Evolutionary conservation across 2,329 filamentous ascomycete genomes (phyloP).

Genomic region (Aspergillus sp.): DNA sequence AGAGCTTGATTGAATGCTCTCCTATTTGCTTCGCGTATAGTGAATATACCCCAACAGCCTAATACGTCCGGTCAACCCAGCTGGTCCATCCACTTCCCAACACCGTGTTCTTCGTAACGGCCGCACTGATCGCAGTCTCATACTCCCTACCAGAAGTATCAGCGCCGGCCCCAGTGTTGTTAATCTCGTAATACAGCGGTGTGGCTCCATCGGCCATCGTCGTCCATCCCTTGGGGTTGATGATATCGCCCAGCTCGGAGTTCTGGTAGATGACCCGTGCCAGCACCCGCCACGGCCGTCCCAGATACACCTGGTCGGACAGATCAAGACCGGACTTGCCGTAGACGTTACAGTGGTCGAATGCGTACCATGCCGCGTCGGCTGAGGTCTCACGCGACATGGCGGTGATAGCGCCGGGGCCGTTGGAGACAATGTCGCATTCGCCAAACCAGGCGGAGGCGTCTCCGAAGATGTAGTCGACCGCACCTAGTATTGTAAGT

Average conservation of each 20-base stretch:
- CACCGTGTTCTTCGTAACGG: background rate
- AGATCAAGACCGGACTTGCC: conserved; percentile 19
- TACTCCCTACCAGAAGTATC: background rate
- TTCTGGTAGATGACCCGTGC: conserved; percentile 36
- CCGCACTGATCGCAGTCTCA: background rate
- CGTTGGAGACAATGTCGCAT: conserved; percentile 34
- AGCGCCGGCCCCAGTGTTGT: conserved; percentile 1
- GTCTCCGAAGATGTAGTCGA: conserved; percentile 38
- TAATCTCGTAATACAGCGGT: conserved; percentile 29
- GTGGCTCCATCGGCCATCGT: conserved; percentile 31
- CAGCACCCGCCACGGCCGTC: conserved; percentile 34
- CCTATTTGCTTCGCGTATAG: no score
- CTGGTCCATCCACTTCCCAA: background rate
- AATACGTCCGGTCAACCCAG: background rate
- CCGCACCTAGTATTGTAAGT: conserved; percentile 21
- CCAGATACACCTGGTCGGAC: conserved; percentile 28
- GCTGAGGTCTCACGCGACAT: conserved; percentile 22
- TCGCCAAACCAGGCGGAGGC: conserved; percentile 29
- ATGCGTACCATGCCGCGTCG: conserved; percentile 31
- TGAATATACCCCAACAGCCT: no score
- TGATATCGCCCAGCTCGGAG: conserved; percentile 24
- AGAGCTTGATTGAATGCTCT: no score
- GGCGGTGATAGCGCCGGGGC: conserved; percentile 32
- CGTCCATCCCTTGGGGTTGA: conserved; percentile 34
- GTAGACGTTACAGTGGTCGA: conserved; percentile 28